These are phyloP conservation scores for Alnus rubra DNA, from an alignment of 306 rosid genomes.

Conservation along the genomic window DNA sequence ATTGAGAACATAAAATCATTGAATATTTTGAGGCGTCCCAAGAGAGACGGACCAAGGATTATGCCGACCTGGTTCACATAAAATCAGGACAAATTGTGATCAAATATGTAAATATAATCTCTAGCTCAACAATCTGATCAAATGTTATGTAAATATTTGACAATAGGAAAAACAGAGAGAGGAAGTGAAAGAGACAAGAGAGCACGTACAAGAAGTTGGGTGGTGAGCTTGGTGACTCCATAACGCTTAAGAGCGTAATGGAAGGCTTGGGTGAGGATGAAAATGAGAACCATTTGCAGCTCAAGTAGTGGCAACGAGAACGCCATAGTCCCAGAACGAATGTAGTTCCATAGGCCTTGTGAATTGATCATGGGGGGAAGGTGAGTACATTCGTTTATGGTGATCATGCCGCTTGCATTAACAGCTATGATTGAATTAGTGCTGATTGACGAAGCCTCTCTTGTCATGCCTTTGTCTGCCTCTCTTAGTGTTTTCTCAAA, in stretches of 20 bases:
- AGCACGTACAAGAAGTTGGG: slow-evolving; percentile 54
- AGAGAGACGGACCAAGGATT: slow-evolving; percentile 34
- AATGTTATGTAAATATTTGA: too few species aligned
- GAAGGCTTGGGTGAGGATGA: slow-evolving; percentile 26
- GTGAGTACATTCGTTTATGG: background rate
- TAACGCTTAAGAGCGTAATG: slow-evolving; percentile 42
- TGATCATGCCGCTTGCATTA: background rate
- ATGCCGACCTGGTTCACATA: slow-evolving; percentile 41
- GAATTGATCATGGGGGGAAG: background rate
- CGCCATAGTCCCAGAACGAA: background rate
- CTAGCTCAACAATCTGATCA: too few species aligned
- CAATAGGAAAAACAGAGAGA: too few species aligned
- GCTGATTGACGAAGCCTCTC: background rate
- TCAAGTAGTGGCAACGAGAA: slow-evolving; percentile 34
- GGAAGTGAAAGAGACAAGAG: background rate
- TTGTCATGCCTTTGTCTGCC: background rate
- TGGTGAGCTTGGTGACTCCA: slow-evolving; percentile 43
- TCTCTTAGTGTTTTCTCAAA: too few species aligned
- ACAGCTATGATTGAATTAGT: background rate
- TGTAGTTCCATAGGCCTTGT: background rate
- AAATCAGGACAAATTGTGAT: too few species aligned
- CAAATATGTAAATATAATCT: too few species aligned
- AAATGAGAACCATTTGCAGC: slow-evolving; percentile 45
- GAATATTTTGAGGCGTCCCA: background rate
- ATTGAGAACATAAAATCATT: background rate